Base-by-base conservation (phyloP, 495 filamentous ascomycete species). In the Aspergillus conjunctus region DNA sequence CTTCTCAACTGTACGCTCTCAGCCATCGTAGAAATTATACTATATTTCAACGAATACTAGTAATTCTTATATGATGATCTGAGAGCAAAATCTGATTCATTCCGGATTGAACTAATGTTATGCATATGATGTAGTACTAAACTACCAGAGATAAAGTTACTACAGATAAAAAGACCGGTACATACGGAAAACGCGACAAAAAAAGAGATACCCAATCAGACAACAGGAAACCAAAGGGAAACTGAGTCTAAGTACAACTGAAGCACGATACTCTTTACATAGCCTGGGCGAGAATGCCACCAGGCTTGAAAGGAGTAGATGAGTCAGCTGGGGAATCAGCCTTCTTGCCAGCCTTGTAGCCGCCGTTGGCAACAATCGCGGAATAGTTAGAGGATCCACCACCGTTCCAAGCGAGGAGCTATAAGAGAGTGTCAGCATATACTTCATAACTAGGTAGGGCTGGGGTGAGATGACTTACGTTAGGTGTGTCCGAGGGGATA, bases 381-480 rank as follows among this genome's bases (percentile, higher is more conserved):
- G 83, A 83, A 83, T 91, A 95, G 86, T 99, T 98, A 74, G 82
- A 84, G 64, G 85, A 88, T 64, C 95, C 95, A 79, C 92, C 95
- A 74, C 95, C 95, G 83, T 99, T 99, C 93, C 94, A 99, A 74
- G 93, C 93, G 51, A 99, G 92, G 62, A 98, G 78, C 84, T 87
- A 68, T 12, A 51, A 60, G 21, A 1, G 31, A n/a, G 72, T 53
- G 79, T 90, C 82, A 76, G 77, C 48, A 14, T 56, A 65, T n/a
- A 37, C 10, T 45, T 32, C n/a, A 46, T 51, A 30, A 12, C 15
- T n/a, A 20, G 33, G 18, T 26, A 46, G 14, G 30, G 22, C 26
- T 30, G 15, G 32, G 26, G 60, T 18, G 22, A 10, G 34, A 48
- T n/a, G 34, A 81, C 84, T 79, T 79, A 87, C 84, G 78, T 91